phyloP scores from a whole-genome alignment of 1,284 basidiomycete genomes.

The Leccinum angustisporum region DNA sequence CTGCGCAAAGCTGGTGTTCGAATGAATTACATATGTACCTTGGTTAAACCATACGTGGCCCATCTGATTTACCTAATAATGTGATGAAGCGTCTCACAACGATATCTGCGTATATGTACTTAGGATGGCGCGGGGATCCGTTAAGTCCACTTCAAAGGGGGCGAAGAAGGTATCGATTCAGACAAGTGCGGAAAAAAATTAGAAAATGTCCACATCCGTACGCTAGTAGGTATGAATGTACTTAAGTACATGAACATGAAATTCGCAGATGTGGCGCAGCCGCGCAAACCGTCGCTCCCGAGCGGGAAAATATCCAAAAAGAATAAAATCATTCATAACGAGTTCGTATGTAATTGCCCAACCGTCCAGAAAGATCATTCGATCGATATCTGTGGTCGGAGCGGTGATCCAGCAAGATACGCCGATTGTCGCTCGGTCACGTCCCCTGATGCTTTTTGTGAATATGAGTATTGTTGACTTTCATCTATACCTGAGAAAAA shows the following conservation, averaged over 20 bases:
- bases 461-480: conserved; percentile 46
- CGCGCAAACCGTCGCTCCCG: not conserved
- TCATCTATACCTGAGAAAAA: conserved; percentile 46
- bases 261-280: conserved; percentile 8
- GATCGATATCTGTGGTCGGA: conserved; percentile 50
- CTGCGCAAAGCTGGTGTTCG: not conserved
- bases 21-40: not conserved
- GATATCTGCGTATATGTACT: not conserved
- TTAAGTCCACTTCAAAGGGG: not conserved
- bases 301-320: conserved; percentile 8
- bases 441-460: conserved; percentile 41
- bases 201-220: conserved; percentile 18
- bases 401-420: conserved; percentile 14
- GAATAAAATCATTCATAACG: conserved; percentile 1
- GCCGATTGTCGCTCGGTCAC: conserved; percentile 46
- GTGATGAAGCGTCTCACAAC: not conserved
- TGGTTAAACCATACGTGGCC: not conserved
- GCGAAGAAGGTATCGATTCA: conserved; percentile 13
- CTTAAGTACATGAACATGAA: conserved; percentile 8
- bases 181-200: conserved; percentile 20
- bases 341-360: not conserved
- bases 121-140: not conserved
- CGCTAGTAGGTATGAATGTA: conserved; percentile 16
- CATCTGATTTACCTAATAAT: not conserved
- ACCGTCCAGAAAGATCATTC: conserved; percentile 36